Evolutionary conservation across 805 yeast genomes (phyloP), one percentile per base, ranked within the genome.

Genomic region (Wickerhamomyces queroliae): DNA sequence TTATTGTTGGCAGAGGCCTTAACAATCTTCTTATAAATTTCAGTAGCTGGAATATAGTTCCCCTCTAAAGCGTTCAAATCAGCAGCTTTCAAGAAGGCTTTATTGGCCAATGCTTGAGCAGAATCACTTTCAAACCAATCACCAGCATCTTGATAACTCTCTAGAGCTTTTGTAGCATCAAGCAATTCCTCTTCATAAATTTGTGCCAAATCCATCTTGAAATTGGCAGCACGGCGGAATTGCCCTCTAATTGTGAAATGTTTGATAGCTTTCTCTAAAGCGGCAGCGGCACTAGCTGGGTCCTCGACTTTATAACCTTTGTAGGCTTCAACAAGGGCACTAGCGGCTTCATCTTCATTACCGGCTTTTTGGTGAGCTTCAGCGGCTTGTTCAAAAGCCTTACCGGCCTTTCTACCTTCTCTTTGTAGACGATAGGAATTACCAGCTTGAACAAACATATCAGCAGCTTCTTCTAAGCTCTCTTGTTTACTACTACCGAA

Each of bases 41-140:
- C 80, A 33, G 87, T 76, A 1, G 98, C 96, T 45, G 76, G 76
- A 18, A 73, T 58, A 58, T 83, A 90, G 42, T 84, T 74, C n/a
- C 81, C 90, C 40, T 72, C 72, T 43, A 82, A 63, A 15, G 96
- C 95, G 39, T 80, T 73, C 50, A 93, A 69, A 57, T 93, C 97
- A 2, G 98, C 98, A 47, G 89, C 83, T 60, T 88, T 88, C 48
- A 91, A 66, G 49, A 75, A 84, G 19, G 95, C 90, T 66, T 93
- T 93, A 63, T 81, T 89, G 20, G 95, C 78, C 41, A 91, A 61
- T 8, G 97, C 95, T 46, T 83, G 83, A 0, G 98, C 97, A 42
- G 88, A 90, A 63, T 93, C 99, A 45, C 91, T 87, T 40, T 78
- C 75, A 58, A 83, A 90, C 90, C 96, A 93, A 55, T 93, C 98